These are phyloP conservation scores for Botrytis fragariae DNA, from an alignment of 2,329 filamentous ascomycete genomes.

Conservation along the genomic window DNA sequence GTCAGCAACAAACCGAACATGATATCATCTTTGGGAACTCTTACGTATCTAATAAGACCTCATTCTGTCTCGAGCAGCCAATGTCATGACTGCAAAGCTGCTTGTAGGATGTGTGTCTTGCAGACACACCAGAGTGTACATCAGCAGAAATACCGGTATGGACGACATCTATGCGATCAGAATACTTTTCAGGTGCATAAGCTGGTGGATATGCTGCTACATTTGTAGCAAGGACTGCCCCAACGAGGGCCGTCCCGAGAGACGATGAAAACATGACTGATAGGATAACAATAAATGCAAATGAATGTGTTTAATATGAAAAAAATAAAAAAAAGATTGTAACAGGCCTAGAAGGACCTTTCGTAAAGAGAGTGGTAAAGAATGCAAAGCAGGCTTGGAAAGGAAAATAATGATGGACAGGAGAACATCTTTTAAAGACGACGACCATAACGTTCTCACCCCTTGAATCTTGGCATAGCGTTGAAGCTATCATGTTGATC, in stretches of 20 bases:
- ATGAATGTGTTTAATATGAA: constrained; percentile 6
- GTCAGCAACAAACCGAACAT: constrained; percentile 6
- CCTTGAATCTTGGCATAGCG: not conserved
- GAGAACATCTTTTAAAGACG: constrained; percentile 17
- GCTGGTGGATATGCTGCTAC: constrained; percentile 13
- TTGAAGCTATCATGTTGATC: constrained; percentile 10
- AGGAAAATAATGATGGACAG: constrained; percentile 3
- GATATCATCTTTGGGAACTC: not conserved
- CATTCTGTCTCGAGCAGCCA: constrained; percentile 20
- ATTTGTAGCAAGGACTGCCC: constrained; percentile 18
- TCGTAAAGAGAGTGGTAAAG: constrained; percentile 19
- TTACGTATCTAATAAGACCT: constrained; percentile 30
- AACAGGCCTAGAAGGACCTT: constrained; percentile 18
- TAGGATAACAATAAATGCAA: constrained; percentile 6
- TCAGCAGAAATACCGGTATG: not conserved
- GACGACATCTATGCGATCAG: not conserved
- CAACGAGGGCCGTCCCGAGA: constrained; percentile 19
- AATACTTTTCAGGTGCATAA: not conserved
- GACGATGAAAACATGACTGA: constrained; percentile 17
- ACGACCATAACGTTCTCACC: not conserved
- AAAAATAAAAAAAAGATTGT: constrained; percentile 4
- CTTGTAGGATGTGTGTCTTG: not conserved
- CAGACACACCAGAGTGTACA: not conserved
- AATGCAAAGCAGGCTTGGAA: constrained; percentile 13
- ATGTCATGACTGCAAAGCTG: constrained; percentile 16